Evolutionary conservation across 1,284 basidiomycete species (phyloP), one percentile per base, ranked within the genome.

Genomic region (Inonotus obliquus): DNA sequence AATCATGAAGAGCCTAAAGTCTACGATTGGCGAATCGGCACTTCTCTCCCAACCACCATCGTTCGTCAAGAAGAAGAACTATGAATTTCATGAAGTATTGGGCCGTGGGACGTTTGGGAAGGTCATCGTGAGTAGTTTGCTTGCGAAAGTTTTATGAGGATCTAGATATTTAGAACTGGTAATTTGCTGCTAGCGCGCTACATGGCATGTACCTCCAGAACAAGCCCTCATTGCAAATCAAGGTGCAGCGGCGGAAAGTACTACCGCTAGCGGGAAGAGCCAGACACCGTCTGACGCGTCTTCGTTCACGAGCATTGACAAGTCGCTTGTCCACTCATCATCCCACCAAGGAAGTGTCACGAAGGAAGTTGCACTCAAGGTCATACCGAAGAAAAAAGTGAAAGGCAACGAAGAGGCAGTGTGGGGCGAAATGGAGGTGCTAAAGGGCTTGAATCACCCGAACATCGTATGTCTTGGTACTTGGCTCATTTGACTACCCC

Each of bases 351-450:
- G 38, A 23, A 62, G 66, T 3, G 69, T 81, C 59, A 80, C 76
- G 53, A 84, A 88, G 68, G 88, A 93, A 4, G 92, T 96, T 2
- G 94, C 94, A 17, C 75, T 95, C 57, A 95, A 94, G 75, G 83
- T 94, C 64, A 95, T 96, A 55, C 81, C 89, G 10, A 95, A 95
- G 81, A 94, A 95, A 76, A 91, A 91, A 69, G 91, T 96, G 66
- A 94, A 92, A 73, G 92, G 89, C 11, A 93, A 93, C 67, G 90
- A 92, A 72, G 83, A 78, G 56, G 87, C 84, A 63, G 92, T 96
- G 0, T 92, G 91, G 86, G 81, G 85, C 48, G 95, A 98, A 76
- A 95, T 96, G 86, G 85, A 92, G 56, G 90, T 97, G 0, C 75
- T 98, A 61, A 88, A 89, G 68, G 92, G 88, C 0, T 77, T 97